phyloP scores from a whole-genome alignment of 176 grass and related monocot genomes.

The Musa itinerans region DNA sequence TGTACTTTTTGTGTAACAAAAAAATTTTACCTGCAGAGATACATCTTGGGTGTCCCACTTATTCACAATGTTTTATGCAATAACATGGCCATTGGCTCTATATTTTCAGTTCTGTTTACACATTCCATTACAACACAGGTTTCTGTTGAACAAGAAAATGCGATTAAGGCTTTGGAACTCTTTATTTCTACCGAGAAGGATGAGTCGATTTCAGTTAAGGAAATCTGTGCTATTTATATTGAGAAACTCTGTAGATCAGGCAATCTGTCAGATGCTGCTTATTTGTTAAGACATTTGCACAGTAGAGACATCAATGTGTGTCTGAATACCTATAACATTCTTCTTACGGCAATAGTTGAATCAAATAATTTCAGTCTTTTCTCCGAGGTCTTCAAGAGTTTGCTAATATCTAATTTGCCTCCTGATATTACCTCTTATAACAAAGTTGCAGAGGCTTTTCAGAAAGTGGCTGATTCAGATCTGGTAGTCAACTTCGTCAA shows the following conservation, averaged over 20 bases:
- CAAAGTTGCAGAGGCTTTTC: slow-evolving; percentile 56
- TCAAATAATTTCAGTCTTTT: slow-evolving; percentile 43
- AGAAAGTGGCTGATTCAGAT: slow-evolving; percentile 38
- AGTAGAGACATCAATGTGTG: slow-evolving; percentile 27
- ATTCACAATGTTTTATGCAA: neutral
- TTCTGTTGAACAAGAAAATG: slow-evolving; percentile 16
- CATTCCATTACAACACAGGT: slow-evolving; percentile 7
- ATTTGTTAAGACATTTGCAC: slow-evolving; percentile 33
- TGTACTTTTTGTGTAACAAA: too few relatives aligned
- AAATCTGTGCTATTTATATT: slow-evolving; percentile 23
- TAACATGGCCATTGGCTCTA: neutral
- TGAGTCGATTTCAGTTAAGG: neutral
- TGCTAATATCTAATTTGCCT: slow-evolving; percentile 52
- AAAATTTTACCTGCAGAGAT: neutral
- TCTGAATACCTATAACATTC: slow-evolving; percentile 37
- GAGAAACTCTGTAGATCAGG: slow-evolving; percentile 54
- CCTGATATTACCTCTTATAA: slow-evolving; percentile 57
- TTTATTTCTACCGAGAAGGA: slow-evolving; percentile 7
- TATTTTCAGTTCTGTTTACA: neutral
- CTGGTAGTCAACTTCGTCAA: slow-evolving; percentile 51
- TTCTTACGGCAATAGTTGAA: slow-evolving; percentile 38
- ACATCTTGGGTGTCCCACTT: neutral
- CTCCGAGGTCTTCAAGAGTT: slow-evolving; percentile 61
- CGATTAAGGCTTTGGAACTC: slow-evolving; percentile 18
- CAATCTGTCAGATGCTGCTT: slow-evolving; percentile 32